These are phyloP conservation scores for Aspergillus incahuasiensis DNA, from an alignment of 495 filamentous ascomycete species.

Conservation along the genomic window DNA sequence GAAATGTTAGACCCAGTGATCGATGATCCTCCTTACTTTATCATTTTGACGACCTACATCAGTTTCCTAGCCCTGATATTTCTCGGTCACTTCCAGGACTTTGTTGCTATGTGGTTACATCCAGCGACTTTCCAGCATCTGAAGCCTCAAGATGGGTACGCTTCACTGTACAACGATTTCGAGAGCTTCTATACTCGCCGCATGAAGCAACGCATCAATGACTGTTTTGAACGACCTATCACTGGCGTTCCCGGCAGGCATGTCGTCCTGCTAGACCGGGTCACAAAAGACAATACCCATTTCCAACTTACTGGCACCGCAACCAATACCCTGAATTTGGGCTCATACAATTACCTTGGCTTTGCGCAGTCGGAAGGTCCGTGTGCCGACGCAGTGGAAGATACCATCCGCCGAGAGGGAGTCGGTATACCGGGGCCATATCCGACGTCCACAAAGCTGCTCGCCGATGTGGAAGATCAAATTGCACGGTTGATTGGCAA, in stretches of 20 bases:
- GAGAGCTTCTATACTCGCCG: slow-evolving; percentile 91
- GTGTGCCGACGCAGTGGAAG: slow-evolving; percentile 82
- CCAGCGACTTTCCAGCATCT: slow-evolving; percentile 67
- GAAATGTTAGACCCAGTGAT: slow-evolving; percentile 67
- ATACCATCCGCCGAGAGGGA: slow-evolving; percentile 67
- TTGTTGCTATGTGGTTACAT: slow-evolving; percentile 79
- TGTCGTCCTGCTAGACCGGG: slow-evolving; percentile 77
- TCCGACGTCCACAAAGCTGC: slow-evolving; percentile 70
- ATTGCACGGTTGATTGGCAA: slow-evolving; percentile 83
- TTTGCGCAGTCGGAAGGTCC: slow-evolving; percentile 91
- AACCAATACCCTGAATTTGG: slow-evolving; percentile 86
- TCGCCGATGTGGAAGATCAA: slow-evolving; percentile 73
- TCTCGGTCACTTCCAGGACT: slow-evolving; percentile 82
- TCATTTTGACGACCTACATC: slow-evolving; percentile 85
- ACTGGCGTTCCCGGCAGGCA: slow-evolving; percentile 83
- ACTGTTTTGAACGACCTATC: slow-evolving; percentile 81
- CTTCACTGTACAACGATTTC: slow-evolving; percentile 85
- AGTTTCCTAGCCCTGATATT: slow-evolving; percentile 85
- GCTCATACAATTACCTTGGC: slow-evolving; percentile 91
- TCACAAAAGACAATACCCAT: slow-evolving; percentile 68
- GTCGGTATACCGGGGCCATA: slow-evolving; percentile 70
- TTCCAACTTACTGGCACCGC: slow-evolving; percentile 73
- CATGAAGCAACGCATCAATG: slow-evolving; percentile 81
- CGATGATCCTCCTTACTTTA: slow-evolving; percentile 86
- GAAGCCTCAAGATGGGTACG: slow-evolving; percentile 71